Conservation (phyloP, 345 rosid species). For the Carallia brachiata region DNA sequence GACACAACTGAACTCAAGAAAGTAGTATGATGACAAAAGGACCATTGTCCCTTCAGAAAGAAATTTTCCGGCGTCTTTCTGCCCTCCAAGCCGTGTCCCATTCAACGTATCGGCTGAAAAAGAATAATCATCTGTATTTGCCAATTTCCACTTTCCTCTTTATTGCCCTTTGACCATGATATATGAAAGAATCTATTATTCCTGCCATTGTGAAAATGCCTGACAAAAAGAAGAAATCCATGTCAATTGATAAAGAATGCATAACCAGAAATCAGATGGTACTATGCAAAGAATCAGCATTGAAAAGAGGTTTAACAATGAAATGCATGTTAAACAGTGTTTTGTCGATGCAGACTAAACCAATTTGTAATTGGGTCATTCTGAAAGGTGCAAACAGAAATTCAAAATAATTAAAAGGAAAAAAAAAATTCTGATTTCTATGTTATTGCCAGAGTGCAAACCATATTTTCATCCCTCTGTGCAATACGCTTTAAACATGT, state of each 20-base stretch:
- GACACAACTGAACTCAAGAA: neutral
- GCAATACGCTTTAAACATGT: too few relatives aligned
- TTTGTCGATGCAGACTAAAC: too few relatives aligned
- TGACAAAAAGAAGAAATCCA: neutral
- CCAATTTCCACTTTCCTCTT: constrained; percentile 28
- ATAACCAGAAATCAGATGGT: neutral
- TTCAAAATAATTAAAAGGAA: too few relatives aligned
- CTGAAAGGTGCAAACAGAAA: too few relatives aligned
- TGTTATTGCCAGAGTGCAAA: too few relatives aligned
- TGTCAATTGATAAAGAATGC: neutral
- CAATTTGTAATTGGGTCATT: too few relatives aligned
- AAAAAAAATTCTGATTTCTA: too few relatives aligned
- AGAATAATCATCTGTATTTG: constrained; percentile 14
- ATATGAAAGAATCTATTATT: constrained; percentile 25
- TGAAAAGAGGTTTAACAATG: neutral
- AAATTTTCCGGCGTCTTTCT: neutral
- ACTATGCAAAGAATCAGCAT: too few relatives aligned
- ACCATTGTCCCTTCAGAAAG: neutral
- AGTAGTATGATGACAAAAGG: neutral
- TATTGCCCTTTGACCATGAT: constrained; percentile 31
- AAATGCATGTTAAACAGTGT: too few relatives aligned
- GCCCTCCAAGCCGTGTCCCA: neutral
- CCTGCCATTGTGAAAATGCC: constrained; percentile 34
- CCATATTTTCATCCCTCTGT: too few relatives aligned
- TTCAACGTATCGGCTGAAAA: neutral